A percentile compares a stretch with the other conserved stretches of the same genome.
Evolutionary conservation across 176 grass and related monocot species (phyloP).

Genomic region (Sorghum bicolor): Sorghum_bicolor_NCBIv3 NC_012870.2:54726001-54726500

Average conservation of each 20-base stretch:
- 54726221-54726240: not conserved
- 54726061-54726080: constrained; percentile 47
- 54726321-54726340: not conserved
- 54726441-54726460: not conserved
- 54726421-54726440: not conserved
- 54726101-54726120: constrained; percentile 22
- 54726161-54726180: not conserved
- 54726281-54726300: not conserved
- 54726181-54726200: not conserved
- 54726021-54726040: constrained; percentile 88
- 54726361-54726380: not conserved
- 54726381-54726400: not conserved
- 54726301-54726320: not conserved
- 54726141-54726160: not conserved
- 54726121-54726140: not conserved
- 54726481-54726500: not conserved
- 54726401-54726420: not conserved
- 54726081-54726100: constrained; percentile 51
- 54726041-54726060: constrained; percentile 58
- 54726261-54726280: not conserved
- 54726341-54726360: not conserved
- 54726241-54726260: not conserved
- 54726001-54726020: constrained; percentile 80
- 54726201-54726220: not conserved
- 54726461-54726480: not conserved